phyloP scores from a whole-genome alignment of 768 basidiomycete species.

The Rhizopogon roseolus region DNA sequence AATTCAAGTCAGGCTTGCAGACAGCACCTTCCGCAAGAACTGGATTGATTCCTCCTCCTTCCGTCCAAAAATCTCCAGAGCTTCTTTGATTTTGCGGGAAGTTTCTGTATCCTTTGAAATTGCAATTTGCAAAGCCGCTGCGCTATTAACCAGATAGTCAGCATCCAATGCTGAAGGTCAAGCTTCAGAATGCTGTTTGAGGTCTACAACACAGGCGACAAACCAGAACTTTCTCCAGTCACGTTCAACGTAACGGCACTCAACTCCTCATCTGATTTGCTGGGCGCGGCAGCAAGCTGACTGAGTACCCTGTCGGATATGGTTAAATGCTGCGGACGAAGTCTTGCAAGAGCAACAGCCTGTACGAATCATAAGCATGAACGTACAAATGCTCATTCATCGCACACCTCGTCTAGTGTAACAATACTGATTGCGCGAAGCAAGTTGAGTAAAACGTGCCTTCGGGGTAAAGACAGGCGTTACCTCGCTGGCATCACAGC shows the following conservation, averaged over 20 bases:
- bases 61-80: slow-evolving; percentile 14
- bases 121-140: slow-evolving; percentile 29
- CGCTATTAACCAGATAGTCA: slow-evolving; percentile 34
- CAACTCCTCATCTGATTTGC: slow-evolving; percentile 5
- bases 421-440: slow-evolving; percentile 28
- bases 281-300: background rate
- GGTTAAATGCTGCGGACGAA: slow-evolving; percentile 40
- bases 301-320: slow-evolving; percentile 35
- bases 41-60: slow-evolving; percentile 38
- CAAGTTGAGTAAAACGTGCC: background rate
- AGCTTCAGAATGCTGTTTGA: background rate
- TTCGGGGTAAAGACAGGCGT: background rate
- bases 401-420: slow-evolving; percentile 32
- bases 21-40: slow-evolving; percentile 11
- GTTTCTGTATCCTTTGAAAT: slow-evolving; percentile 34
- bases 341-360: slow-evolving; percentile 37
- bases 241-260: background rate
- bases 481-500: slow-evolving; percentile 49
- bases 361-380: slow-evolving; percentile 8
- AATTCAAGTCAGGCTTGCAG: background rate
- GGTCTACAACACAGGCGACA: background rate
- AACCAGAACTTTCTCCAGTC: background rate
- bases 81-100: slow-evolving; percentile 30
- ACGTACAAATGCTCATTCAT: background rate
- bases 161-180: slow-evolving; percentile 7